phyloP scores from a whole-genome alignment of 768 basidiomycete species.

The Mycena galopus region DNA sequence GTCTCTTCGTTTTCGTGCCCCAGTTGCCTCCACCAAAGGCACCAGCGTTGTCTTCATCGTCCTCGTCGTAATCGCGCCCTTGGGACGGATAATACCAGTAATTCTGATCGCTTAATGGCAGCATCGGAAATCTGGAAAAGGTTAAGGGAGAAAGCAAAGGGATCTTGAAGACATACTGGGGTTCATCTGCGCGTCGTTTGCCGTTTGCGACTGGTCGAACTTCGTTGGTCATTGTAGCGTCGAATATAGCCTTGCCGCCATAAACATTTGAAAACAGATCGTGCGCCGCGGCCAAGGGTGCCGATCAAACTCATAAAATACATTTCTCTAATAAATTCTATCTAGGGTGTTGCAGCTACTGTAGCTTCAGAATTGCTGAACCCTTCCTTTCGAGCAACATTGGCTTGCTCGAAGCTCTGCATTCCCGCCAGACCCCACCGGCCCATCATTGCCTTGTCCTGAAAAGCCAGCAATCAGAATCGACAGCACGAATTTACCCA shows the following conservation, averaged over 20 bases:
- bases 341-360: slow-evolving; percentile 9
- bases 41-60: slow-evolving; percentile 46
- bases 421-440: slow-evolving; percentile 95
- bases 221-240: slow-evolving; percentile 22
- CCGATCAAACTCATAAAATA: not conserved
- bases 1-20: slow-evolving; percentile 82
- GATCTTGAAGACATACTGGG: slow-evolving; percentile 4
- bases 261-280: slow-evolving; percentile 2
- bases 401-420: slow-evolving; percentile 86
- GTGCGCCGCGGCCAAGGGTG: not conserved
- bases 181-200: slow-evolving; percentile 31
- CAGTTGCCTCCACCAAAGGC: slow-evolving; percentile 78
- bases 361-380: slow-evolving; percentile 30
- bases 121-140: slow-evolving; percentile 50
- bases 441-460: slow-evolving; percentile 95
- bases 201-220: slow-evolving; percentile 15
- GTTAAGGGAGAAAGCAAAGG: slow-evolving; percentile 9
- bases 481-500: not conserved
- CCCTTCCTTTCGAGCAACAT: slow-evolving; percentile 69
- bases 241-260: not conserved
- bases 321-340: slow-evolving; percentile 12
- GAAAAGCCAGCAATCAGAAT: slow-evolving; percentile 26
- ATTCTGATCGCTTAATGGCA: slow-evolving; percentile 78
- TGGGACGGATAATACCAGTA: slow-evolving; percentile 90
- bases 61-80: slow-evolving; percentile 77